These are phyloP conservation scores for Amanita jacksonii DNA, from an alignment of 768 basidiomycete genomes.

Conservation along the genomic window DNA sequence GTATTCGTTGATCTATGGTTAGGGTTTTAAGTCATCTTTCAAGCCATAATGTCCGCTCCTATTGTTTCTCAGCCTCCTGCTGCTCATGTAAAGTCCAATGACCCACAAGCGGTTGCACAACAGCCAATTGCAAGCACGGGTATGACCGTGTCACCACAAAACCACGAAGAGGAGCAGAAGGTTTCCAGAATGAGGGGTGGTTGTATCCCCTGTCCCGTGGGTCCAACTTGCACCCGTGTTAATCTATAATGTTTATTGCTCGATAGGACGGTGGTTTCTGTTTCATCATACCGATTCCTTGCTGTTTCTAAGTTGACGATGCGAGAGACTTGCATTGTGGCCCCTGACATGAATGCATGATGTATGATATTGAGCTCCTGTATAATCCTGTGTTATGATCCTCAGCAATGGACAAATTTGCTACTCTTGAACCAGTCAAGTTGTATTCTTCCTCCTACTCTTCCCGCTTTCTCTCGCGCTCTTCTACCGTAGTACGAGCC, in stretches of 20 bases:
- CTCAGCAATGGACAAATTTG: conserved; percentile 72
- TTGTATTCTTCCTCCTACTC: conserved; percentile 28
- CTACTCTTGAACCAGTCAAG: conserved; percentile 70
- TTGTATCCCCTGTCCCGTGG: conserved; percentile 5
- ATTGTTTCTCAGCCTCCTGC: too few species aligned
- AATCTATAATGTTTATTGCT: too few species aligned
- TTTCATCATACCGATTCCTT: conserved; percentile 6
- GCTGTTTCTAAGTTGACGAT: neutral
- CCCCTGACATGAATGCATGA: neutral
- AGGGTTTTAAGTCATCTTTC: too few species aligned
- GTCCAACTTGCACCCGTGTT: too few species aligned
- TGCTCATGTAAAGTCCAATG: neutral
- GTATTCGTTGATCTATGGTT: conserved; percentile 24
- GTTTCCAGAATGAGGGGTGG: neutral
- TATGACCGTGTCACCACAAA: neutral
- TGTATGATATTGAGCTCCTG: neutral
- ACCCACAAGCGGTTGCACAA: neutral
- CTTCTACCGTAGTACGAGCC: conserved; percentile 5
- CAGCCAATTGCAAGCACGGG: neutral
- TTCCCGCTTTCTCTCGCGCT: neutral
- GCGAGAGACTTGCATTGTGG: neutral
- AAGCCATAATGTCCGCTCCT: too few species aligned
- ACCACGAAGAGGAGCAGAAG: neutral
- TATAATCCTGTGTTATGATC: neutral
- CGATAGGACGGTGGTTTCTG: conserved; percentile 4